Evolutionary conservation across 495 filamentous ascomycete species (phyloP).

Genomic region (Cercophora samala): DNA sequence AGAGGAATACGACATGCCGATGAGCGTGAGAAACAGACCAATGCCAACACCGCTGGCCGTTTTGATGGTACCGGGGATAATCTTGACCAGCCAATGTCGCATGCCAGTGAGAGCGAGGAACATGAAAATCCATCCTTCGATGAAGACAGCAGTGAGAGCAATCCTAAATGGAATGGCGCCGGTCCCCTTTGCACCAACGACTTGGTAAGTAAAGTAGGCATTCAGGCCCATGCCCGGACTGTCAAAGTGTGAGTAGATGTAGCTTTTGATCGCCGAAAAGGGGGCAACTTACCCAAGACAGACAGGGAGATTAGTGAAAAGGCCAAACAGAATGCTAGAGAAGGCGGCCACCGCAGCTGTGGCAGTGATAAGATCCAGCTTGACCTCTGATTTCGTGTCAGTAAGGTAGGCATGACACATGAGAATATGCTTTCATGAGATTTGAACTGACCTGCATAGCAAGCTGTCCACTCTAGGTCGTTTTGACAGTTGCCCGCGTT

Average conservation of each 20-base stretch:
- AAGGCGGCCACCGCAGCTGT: slow-evolving; percentile 67
- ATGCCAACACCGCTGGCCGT: slow-evolving; percentile 78
- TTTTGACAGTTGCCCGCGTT: slow-evolving; percentile 33
- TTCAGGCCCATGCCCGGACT: slow-evolving; percentile 77
- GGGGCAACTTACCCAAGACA: slow-evolving; percentile 52
- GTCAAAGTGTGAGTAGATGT: slow-evolving; percentile 24
- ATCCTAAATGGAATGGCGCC: slow-evolving; percentile 65
- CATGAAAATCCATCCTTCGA: slow-evolving; percentile 66
- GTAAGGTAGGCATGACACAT: neutral
- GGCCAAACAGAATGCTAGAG: slow-evolving; percentile 48
- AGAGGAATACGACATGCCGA: slow-evolving; percentile 70
- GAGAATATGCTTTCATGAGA: neutral
- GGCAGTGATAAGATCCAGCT: slow-evolving; percentile 73
- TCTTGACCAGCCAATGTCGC: slow-evolving; percentile 79
- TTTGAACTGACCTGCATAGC: slow-evolving; percentile 28
- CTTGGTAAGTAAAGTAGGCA: slow-evolving; percentile 83
- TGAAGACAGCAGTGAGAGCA: slow-evolving; percentile 78
- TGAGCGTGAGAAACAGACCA: slow-evolving; percentile 72
- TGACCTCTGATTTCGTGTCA: slow-evolving; percentile 47
- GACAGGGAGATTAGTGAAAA: slow-evolving; percentile 54
- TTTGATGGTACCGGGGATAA: slow-evolving; percentile 76
- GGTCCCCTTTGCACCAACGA: slow-evolving; percentile 68
- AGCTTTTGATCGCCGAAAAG: neutral
- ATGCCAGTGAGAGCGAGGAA: slow-evolving; percentile 69
- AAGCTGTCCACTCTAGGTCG: slow-evolving; percentile 52